phyloP scores from a whole-genome alignment of 2,329 filamentous ascomycete genomes.

The Ceratocystiopsis minuta region DNA sequence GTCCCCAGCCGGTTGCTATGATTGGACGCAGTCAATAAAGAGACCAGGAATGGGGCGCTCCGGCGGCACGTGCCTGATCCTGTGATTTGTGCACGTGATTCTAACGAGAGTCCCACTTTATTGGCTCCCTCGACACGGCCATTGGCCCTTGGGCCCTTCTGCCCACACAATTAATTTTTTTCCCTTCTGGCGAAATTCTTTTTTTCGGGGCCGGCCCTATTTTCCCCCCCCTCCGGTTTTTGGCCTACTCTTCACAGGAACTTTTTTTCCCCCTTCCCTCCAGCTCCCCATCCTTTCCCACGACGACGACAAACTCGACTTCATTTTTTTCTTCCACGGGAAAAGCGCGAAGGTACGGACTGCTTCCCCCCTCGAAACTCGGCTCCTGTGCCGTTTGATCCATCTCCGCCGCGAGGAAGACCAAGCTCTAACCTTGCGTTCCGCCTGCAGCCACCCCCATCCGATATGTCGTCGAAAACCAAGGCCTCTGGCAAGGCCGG shows the following conservation, averaged over 20 bases:
- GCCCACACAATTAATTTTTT: conserved; percentile 6
- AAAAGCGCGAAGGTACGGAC: background rate
- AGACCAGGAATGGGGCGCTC: too few relatives aligned
- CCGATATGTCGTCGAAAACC: conserved; percentile 47
- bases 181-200: conserved; percentile 6
- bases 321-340: conserved; percentile 5
- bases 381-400: too few relatives aligned
- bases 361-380: too few relatives aligned
- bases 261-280: conserved; percentile 2
- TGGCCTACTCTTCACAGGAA: too few relatives aligned
- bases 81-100: conserved; percentile 3
- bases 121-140: too few relatives aligned
- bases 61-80: too few relatives aligned
- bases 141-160: too few relatives aligned
- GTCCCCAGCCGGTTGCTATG: too few relatives aligned
- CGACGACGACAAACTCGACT: conserved; percentile 6
- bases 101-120: too few relatives aligned
- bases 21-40: too few relatives aligned
- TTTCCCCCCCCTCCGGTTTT: conserved; percentile 5
- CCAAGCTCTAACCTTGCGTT: background rate
- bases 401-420: conserved; percentile 3
- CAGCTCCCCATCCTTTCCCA: conserved; percentile 2
- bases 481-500: conserved; percentile 50
- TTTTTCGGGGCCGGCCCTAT: conserved; percentile 1
- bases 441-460: conserved; percentile 2